Evolutionary conservation across 1,284 basidiomycete species (phyloP).

Genomic region (Tilletia walkeri): DNA sequence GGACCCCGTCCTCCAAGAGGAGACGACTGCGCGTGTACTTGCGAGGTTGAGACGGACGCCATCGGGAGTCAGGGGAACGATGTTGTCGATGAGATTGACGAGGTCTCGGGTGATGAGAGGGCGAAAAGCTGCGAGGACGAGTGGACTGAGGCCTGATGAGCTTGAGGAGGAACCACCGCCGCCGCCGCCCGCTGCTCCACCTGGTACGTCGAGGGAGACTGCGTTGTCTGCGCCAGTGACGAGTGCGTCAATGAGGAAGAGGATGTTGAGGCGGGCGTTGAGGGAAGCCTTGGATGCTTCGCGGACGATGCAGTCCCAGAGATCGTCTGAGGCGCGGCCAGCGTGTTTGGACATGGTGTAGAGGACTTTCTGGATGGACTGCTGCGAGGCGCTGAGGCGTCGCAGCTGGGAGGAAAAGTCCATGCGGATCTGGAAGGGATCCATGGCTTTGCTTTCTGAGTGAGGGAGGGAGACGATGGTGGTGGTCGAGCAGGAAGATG

Average conservation of each 20-base stretch:
- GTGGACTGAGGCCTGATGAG: background rate
- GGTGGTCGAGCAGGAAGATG: background rate
- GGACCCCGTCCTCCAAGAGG: conserved; percentile 23
- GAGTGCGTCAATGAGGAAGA: conserved; percentile 85
- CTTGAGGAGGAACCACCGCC: conserved; percentile 27
- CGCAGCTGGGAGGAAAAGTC: conserved; percentile 50
- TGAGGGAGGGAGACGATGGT: background rate
- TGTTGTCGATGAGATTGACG: conserved; percentile 27
- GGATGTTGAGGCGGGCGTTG: conserved; percentile 85
- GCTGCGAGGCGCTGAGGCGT: conserved; percentile 63
- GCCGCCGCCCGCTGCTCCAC: background rate
- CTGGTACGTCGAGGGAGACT: background rate
- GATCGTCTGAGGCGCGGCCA: conserved; percentile 71
- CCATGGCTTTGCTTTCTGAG: conserved; percentile 27
- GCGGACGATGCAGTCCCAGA: conserved; percentile 91
- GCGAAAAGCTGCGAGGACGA: conserved; percentile 23
- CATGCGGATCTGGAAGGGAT: conserved; percentile 51
- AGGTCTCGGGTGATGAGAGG: conserved; percentile 26
- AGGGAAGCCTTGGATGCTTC: conserved; percentile 84
- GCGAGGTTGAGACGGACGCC: conserved; percentile 31
- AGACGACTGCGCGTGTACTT: conserved; percentile 26
- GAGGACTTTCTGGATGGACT: conserved; percentile 85
- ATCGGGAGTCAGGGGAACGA: conserved; percentile 29
- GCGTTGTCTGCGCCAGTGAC: conserved; percentile 27
- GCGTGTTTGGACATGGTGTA: conserved; percentile 81